Percentiles rank a stretch among this genome's conserved stretches.
phyloP scores from a whole-genome alignment of 2,329 filamentous ascomycete species.

The Mycogone perniciosa region DNA sequence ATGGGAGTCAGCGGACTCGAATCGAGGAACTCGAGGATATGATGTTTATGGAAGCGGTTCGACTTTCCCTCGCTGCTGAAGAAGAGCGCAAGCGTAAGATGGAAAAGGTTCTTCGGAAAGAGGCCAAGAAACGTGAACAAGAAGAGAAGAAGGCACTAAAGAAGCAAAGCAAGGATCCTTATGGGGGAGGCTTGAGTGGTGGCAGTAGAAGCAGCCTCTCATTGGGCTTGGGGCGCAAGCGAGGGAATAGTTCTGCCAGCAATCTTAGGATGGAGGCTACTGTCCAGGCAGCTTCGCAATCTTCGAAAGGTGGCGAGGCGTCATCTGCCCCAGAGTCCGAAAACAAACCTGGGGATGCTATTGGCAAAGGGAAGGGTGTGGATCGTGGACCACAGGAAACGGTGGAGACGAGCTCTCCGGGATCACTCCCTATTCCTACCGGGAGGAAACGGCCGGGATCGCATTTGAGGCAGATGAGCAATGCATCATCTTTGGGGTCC shows the following conservation, averaged over 20 bases:
- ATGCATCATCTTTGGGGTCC: constrained; percentile 75
- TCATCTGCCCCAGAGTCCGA: constrained; percentile 18
- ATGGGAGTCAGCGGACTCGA: constrained; percentile 38
- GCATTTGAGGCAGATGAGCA: constrained; percentile 77
- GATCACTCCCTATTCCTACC: constrained; percentile 40
- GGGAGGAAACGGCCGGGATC: constrained; percentile 56
- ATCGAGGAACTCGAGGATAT: constrained; percentile 91
- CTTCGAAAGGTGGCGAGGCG: constrained; percentile 19
- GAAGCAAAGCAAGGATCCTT: constrained; percentile 43
- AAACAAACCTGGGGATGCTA: constrained; percentile 25
- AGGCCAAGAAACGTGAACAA: constrained; percentile 79
- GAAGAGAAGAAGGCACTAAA: constrained; percentile 73
- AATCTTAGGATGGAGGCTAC: constrained; percentile 53
- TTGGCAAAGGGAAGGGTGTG: constrained; percentile 63
- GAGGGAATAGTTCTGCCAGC: constrained; percentile 54
- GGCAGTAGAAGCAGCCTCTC: constrained; percentile 60
- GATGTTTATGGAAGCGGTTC: constrained; percentile 97
- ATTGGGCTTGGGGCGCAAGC: constrained; percentile 51
- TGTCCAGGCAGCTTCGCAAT: constrained; percentile 37
- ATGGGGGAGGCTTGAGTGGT: constrained; percentile 29
- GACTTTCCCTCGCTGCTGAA: constrained; percentile 83
- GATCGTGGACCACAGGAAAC: constrained; percentile 43
- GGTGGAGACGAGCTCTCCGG: constrained; percentile 26
- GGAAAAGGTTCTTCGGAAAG: constrained; percentile 50
- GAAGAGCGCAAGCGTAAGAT: constrained; percentile 87